phyloP scores from a whole-genome alignment of 2,329 filamentous ascomycete genomes.

The Calonectria naviculata region DNA sequence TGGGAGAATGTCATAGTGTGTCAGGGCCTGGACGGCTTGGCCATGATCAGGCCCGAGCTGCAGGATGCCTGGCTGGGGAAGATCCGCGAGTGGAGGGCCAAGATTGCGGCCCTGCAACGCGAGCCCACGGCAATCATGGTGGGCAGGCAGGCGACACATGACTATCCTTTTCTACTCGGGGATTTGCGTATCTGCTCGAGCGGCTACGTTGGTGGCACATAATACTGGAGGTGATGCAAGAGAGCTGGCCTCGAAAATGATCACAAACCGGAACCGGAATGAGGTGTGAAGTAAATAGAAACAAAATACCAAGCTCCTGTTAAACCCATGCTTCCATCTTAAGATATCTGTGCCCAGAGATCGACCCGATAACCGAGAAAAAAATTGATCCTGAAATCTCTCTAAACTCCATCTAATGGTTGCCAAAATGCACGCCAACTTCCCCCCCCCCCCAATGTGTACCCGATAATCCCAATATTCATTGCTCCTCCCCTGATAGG shows the following conservation, averaged over 20 bases:
- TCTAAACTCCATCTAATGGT: too few relatives aligned
- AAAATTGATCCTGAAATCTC: too few relatives aligned
- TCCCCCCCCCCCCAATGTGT: too few relatives aligned
- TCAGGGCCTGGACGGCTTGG: slow-evolving; percentile 14
- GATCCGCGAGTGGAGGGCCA: slow-evolving; percentile 10
- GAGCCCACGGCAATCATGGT: slow-evolving; percentile 3
- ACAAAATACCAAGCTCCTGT: too few relatives aligned
- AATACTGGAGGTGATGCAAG: neutral
- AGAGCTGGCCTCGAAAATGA: too few relatives aligned
- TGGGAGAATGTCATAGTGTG: slow-evolving; percentile 23
- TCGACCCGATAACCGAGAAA: too few relatives aligned
- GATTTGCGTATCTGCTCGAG: slow-evolving; percentile 17
- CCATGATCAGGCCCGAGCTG: slow-evolving; percentile 13
- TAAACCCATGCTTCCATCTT: too few relatives aligned
- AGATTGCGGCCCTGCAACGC: slow-evolving; percentile 1
- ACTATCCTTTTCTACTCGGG: slow-evolving; percentile 17
- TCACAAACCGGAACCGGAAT: too few relatives aligned
- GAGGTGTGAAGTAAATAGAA: neutral
- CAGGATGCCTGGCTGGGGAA: slow-evolving; percentile 4
- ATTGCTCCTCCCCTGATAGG: too few relatives aligned
- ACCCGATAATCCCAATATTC: too few relatives aligned
- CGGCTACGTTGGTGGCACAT: slow-evolving; percentile 12
- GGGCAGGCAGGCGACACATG: slow-evolving; percentile 9
- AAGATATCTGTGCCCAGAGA: too few relatives aligned
- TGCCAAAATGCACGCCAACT: too few relatives aligned